Conservation (phyloP, 768 basidiomycete species). For the Pleurotus ostreatus region DNA sequence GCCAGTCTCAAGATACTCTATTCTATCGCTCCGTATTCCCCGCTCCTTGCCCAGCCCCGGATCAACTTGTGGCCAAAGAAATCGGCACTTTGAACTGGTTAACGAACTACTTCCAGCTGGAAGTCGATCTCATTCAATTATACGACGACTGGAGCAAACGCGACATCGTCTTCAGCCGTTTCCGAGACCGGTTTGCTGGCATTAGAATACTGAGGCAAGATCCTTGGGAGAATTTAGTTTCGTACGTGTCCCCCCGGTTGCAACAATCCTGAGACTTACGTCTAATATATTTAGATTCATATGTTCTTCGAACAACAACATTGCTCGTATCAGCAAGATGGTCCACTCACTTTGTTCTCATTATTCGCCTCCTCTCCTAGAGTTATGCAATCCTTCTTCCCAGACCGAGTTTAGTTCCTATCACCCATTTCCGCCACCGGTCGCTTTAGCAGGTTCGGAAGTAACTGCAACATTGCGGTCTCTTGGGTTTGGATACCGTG, state of each 20-base stretch:
- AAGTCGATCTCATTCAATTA: conserved; percentile 63
- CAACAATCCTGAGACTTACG: neutral
- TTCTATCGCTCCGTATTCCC: conserved; percentile 75
- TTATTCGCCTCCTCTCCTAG: conserved; percentile 69
- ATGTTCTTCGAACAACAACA: conserved; percentile 97
- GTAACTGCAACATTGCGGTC: conserved; percentile 65
- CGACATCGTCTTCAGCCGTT: conserved; percentile 71
- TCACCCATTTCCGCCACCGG: conserved; percentile 84
- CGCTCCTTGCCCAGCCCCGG: conserved; percentile 26
- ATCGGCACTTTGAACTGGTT: conserved; percentile 74
- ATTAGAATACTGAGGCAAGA: conserved; percentile 89
- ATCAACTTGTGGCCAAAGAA: conserved; percentile 29
- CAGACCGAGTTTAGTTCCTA: conserved; percentile 36
- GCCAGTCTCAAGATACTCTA: conserved; percentile 64
- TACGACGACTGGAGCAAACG: conserved; percentile 72
- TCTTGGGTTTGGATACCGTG: conserved; percentile 95
- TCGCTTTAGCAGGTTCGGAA: conserved; percentile 51
- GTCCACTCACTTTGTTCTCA: conserved; percentile 76
- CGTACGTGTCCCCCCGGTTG: conserved; percentile 49
- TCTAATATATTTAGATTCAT: conserved; percentile 69
- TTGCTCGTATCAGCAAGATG: conserved; percentile 91
- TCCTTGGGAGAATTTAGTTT: conserved; percentile 93
- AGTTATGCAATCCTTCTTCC: conserved; percentile 29
- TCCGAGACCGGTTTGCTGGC: conserved; percentile 67
- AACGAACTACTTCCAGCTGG: conserved; percentile 85